Evolutionary conservation across 2,329 filamentous ascomycete species (phyloP), one percentile per base, ranked within the genome.

Genomic region (Hypoxylon sp.): DNA sequence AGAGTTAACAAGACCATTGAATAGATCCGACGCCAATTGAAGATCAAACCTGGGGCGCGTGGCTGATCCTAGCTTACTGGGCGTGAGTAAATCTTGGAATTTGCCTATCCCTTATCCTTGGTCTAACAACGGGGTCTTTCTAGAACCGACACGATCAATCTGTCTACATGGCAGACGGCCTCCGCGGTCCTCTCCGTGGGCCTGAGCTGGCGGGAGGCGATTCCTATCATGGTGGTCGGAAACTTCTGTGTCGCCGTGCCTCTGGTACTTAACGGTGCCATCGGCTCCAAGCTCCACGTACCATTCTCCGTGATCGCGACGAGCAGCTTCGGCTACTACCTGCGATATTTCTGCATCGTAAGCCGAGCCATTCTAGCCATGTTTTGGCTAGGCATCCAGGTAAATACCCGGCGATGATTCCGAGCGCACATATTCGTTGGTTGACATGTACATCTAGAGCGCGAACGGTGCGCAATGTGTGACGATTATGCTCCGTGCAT

Each of bases 321-420:
- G 3, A 77, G 78, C 30, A 77, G 79, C 30, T 83, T 83, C 59
- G 81, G 81, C 4, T 83, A 79, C 64, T 81, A 81, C 60, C 73
- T 83, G 32, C 77, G 79, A 1, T 75, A 74, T 32, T 75, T 75
- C 59, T 72, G 71, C 49, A 73, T 84, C 46, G 70, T 81, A 5
- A 77, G 79, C 28, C 78, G 81, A 22, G 72, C 76, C 1, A 73
- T 83, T 44, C 73, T 83, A 17, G 81, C 80, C 24, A 79, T 83
- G 71, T 82, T 84, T 70, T 84, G 82, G 89, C 86, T 90, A 55
- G 87, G 87, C 0, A 89, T 91, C 48, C 73, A 75, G 69, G 72
- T 74, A 56, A 58, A 19, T 41, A 41, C n/a, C n/a, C n/a, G n/a
- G 37, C 26, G 11, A 22, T 19, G 26, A 30, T 20, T 11, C 22